Evolutionary conservation across 1,284 basidiomycete genomes (phyloP), one percentile per base, ranked within the genome.

Genomic region (Ganoderma lucidum): DNA sequence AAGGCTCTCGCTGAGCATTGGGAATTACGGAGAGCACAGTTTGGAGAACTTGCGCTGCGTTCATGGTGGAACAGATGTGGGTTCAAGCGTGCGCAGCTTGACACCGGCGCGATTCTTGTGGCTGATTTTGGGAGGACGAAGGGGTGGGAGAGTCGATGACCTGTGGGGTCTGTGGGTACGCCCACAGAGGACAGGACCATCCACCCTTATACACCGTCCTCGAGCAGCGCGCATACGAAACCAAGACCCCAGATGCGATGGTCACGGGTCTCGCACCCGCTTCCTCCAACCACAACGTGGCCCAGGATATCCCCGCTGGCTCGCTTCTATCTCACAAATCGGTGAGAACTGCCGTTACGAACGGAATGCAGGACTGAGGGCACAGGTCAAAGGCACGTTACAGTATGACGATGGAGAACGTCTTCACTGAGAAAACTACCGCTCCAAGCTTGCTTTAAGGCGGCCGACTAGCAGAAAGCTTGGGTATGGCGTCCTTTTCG

Each of bases 1-100:
- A 41, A 2, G 72, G 62, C 32, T 70, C 45, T 2, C 70, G 62
- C 32, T 70, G 66, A 28, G 48, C 5, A 23, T 51, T 23, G 23
- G 48, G 48, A 2, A 73, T 48, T n/a, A 63, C 60, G 23, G 72
- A 66, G 56, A 73, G 48, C 12, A 73, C 72, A 14, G 66, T 67
- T 45, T 73, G 68, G n/a, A 73, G 65, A 23, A 73, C 45, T n/a
- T 70, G 60, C 3, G 64, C 60, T 12, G 72, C 62, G 64, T 73
- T 70, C 72, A 73, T 73, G 6, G 19, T 37, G 3, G 9, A 6
- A 8, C 5, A 41, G 35, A n/a, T 9, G 35, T n/a, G 17, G 35
- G 19, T 3, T 19, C 2, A 35, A 56, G 32, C 17, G 30, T 1
- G 17, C 28, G 30, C 10, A 55, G 32, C 14, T 6, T 32, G 32